These are phyloP conservation scores for Wickerhamiella sergipiensis DNA, from an alignment of 805 yeast species.

Conservation along the genomic window DNA sequence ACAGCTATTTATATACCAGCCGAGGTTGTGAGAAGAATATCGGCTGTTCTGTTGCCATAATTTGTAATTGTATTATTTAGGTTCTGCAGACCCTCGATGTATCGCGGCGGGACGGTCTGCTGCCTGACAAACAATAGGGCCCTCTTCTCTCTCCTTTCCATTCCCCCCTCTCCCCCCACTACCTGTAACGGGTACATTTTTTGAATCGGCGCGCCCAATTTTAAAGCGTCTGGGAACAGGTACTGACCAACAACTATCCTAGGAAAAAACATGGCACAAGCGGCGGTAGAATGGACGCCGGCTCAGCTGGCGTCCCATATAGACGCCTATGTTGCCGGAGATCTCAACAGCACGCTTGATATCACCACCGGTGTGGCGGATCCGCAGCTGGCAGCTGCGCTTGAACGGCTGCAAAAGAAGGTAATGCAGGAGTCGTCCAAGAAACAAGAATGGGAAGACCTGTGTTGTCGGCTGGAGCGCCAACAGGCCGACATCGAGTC, in stretches of 20 bases:
- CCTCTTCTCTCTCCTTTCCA: too few relatives aligned
- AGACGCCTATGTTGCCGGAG: slow-evolving; percentile 14
- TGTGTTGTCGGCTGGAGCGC: slow-evolving; percentile 22
- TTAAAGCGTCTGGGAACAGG: neutral
- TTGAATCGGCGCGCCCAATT: neutral
- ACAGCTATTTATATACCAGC: too few relatives aligned
- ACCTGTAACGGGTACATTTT: neutral
- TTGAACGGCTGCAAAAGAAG: slow-evolving; percentile 16
- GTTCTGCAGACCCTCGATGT: too few relatives aligned
- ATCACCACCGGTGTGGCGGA: slow-evolving; percentile 12
- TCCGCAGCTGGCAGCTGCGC: slow-evolving; percentile 13
- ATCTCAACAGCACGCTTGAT: slow-evolving; percentile 10
- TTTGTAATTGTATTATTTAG: too few relatives aligned
- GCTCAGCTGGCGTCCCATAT: slow-evolving; percentile 13
- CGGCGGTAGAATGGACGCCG: neutral
- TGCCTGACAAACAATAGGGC: too few relatives aligned
- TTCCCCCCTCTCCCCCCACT: too few relatives aligned
- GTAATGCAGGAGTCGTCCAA: slow-evolving; percentile 16
- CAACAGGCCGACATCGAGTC: slow-evolving; percentile 26
- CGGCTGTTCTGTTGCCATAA: too few relatives aligned
- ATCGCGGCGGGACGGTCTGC: too few relatives aligned
- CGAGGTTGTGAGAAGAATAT: too few relatives aligned
- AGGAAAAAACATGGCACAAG: neutral
- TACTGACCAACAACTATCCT: neutral
- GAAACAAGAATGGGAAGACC: slow-evolving; percentile 18